A percentile compares a stretch with the other conserved stretches of the same genome.
These are phyloP conservation scores for Houttuynia cordata DNA, from an alignment of 164 flowering plant genomes.

Conservation along the genomic window DNA sequence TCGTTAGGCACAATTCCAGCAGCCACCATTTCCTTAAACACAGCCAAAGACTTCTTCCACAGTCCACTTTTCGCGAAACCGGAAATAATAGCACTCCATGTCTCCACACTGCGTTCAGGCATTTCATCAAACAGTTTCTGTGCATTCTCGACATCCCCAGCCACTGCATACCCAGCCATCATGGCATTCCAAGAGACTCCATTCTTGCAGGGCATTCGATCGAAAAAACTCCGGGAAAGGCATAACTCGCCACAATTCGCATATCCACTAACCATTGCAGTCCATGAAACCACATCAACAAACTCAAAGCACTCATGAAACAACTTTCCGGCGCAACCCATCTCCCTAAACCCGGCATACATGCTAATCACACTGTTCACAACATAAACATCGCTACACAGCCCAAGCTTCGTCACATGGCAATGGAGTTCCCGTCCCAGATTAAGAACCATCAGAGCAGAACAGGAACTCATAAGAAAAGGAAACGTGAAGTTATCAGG, in stretches of 20 bases:
- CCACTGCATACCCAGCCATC: conserved; percentile 17
- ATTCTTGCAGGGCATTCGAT: conserved; percentile 20
- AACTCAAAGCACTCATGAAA: conserved; percentile 10
- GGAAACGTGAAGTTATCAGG: conserved; percentile 26
- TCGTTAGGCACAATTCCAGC: too few species aligned
- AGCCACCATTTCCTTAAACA: conserved; percentile 15
- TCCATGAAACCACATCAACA: conserved; percentile 25
- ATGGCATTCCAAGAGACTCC: conserved; percentile 25
- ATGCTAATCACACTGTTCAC: conserved; percentile 12
- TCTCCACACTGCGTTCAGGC: conserved; percentile 13
- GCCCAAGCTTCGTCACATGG: conserved; percentile 19
- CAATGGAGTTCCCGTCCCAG: conserved; percentile 15
- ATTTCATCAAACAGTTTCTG: conserved; percentile 15
- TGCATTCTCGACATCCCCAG: conserved; percentile 8
- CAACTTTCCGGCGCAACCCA: conserved; percentile 9
- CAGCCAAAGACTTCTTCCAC: conserved; percentile 11
- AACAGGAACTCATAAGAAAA: conserved; percentile 15
- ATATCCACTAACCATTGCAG: conserved; percentile 18
- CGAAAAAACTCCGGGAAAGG: conserved; percentile 14
- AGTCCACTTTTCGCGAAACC: conserved; percentile 19
- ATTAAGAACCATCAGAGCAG: neutral
- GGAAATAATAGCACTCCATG: conserved; percentile 22
- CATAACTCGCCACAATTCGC: conserved; percentile 9
- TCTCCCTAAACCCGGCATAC: conserved; percentile 12
- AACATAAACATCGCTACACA: conserved; percentile 14